Percentiles rank a stretch among this genome's conserved stretches.
phyloP scores from a whole-genome alignment of 495 filamentous ascomycete genomes.

The Hypoxylon subgilvum region DNA sequence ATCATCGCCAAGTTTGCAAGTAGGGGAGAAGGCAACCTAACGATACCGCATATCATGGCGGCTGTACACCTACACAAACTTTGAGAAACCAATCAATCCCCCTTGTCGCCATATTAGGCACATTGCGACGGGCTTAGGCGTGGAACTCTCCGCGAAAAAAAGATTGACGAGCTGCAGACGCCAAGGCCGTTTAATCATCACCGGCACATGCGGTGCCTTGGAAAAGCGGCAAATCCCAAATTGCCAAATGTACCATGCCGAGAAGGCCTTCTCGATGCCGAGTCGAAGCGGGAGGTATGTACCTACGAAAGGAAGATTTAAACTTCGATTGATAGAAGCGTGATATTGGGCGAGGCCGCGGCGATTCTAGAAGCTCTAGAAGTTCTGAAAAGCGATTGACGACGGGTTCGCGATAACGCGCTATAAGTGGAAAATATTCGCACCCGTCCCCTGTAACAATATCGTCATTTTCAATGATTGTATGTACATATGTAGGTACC shows the following conservation, averaged over 20 bases:
- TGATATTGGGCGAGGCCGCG: constrained; percentile 23
- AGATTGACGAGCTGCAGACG: constrained; percentile 18
- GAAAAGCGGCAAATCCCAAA: constrained; percentile 22
- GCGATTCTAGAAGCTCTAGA: constrained; percentile 37
- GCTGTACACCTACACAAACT: constrained; percentile 19
- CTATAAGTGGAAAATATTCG: constrained; percentile 5
- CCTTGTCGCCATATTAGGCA: too few species aligned
- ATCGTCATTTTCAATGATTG: constrained; percentile 15
- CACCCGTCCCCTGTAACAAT: background rate
- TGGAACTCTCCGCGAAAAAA: constrained; percentile 23
- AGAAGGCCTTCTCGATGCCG: constrained; percentile 3
- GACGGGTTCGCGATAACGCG: background rate
- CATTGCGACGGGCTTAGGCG: constrained; percentile 34
- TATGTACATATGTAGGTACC: constrained; percentile 11
- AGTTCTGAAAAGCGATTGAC: background rate
- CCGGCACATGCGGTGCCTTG: constrained; percentile 14
- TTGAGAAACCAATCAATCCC: constrained; percentile 29
- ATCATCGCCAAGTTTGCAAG: constrained; percentile 3
- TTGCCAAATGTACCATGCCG: background rate
- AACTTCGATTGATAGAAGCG: constrained; percentile 14
- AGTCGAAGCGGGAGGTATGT: constrained; percentile 9
- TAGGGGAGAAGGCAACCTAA: background rate
- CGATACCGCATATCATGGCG: constrained; percentile 26
- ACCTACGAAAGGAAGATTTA: background rate
- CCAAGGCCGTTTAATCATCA: constrained; percentile 31